A percentile compares a stretch with the other conserved stretches of the same genome.
phyloP scores from a whole-genome alignment of 2,329 filamentous ascomycete species.

The Erysiphe pulchra region DNA sequence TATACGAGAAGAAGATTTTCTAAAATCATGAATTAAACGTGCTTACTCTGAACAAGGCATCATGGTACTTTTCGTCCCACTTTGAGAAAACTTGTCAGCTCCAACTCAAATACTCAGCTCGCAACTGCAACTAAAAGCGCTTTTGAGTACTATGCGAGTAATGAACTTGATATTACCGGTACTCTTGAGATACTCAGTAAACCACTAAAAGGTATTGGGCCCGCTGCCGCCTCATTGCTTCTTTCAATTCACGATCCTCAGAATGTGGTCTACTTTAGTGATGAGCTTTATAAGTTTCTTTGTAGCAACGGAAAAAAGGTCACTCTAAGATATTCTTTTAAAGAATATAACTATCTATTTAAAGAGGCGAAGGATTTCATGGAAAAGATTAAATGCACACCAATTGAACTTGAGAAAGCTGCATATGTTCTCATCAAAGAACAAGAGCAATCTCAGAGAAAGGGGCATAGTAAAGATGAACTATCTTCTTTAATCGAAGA shows the following conservation, averaged over 20 bases:
- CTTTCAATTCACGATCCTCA: constrained; percentile 36
- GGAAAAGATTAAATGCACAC: constrained; percentile 25
- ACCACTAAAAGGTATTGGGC: constrained; percentile 45
- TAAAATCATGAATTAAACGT: background rate
- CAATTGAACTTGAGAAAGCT: constrained; percentile 41
- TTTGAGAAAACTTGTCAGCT: constrained; percentile 27
- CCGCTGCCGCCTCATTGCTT: constrained; percentile 53
- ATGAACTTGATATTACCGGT: constrained; percentile 14
- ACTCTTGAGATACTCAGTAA: constrained; percentile 28
- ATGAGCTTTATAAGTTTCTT: constrained; percentile 54
- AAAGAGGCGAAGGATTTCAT: constrained; percentile 18
- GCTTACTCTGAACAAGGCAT: constrained; percentile 5
- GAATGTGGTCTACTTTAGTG: constrained; percentile 47
- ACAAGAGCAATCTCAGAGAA: constrained; percentile 5
- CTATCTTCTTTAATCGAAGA: too few species aligned
- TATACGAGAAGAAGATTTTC: too few species aligned
- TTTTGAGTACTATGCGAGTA: constrained; percentile 19
- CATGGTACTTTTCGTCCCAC: constrained; percentile 37
- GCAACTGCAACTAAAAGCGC: constrained; percentile 24
- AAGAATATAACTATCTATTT: constrained; percentile 38
- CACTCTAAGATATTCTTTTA: constrained; percentile 40
- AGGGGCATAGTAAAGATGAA: background rate
- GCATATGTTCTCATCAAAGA: constrained; percentile 39
- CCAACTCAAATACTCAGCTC: constrained; percentile 26
- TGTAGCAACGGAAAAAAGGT: constrained; percentile 24